phyloP scores from a whole-genome alignment of 2,329 filamentous ascomycete species.

The Cladosporium velox region DNA sequence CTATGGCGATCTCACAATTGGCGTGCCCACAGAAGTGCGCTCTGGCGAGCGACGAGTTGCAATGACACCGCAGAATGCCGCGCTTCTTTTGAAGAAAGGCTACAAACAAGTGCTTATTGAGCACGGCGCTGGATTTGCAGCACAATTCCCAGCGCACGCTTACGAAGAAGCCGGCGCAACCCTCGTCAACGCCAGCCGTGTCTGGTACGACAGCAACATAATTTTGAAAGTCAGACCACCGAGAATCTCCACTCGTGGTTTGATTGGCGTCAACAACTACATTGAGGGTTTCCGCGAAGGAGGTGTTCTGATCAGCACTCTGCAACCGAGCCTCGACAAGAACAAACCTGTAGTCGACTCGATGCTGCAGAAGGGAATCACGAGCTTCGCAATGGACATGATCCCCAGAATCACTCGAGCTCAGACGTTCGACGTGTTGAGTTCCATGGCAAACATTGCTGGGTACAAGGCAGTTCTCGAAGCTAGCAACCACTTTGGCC shows the following conservation, averaged over 20 bases:
- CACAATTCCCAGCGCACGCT: conserved; percentile 75
- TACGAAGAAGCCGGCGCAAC: conserved; percentile 79
- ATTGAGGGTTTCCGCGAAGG: conserved; percentile 67
- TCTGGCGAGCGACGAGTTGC: conserved; percentile 80
- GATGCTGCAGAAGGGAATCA: conserved; percentile 69
- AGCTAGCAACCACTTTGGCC: conserved; percentile 84
- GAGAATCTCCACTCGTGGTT: conserved; percentile 48
- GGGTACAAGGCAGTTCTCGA: conserved; percentile 91
- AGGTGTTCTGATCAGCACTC: conserved; percentile 76
- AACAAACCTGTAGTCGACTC: conserved; percentile 75
- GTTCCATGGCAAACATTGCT: conserved; percentile 92
- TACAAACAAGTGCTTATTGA: conserved; percentile 77
- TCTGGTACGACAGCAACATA: conserved; percentile 77
- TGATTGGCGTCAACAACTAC: conserved; percentile 57
- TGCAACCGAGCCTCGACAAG: conserved; percentile 70
- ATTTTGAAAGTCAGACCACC: conserved; percentile 82
- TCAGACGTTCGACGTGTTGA: conserved; percentile 82
- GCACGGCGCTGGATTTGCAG: conserved; percentile 73
- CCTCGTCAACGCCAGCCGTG: conserved; percentile 66
- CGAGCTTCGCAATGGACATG: conserved; percentile 88
- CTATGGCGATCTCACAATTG: conserved; percentile 72
- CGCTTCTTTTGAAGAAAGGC: conserved; percentile 80
- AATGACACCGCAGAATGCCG: conserved; percentile 80
- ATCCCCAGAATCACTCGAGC: conserved; percentile 86
- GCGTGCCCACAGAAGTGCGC: conserved; percentile 77